phyloP scores from a whole-genome alignment of 352 stramenopile genomes.

The Phytopythium oedochilum region DNA sequence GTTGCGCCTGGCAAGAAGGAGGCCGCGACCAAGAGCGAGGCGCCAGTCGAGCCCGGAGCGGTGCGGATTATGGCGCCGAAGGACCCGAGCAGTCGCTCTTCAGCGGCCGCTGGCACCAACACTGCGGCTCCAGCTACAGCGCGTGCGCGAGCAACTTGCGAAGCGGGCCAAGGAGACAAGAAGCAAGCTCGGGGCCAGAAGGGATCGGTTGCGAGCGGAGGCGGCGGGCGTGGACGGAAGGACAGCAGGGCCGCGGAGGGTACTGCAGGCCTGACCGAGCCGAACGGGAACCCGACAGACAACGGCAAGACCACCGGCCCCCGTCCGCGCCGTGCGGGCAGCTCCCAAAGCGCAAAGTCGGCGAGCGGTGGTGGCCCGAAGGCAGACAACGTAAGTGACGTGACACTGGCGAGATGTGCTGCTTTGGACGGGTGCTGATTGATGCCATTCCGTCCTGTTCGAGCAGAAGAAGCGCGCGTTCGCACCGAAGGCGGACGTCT shows the following conservation, averaged over 20 bases:
- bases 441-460: too few relatives aligned
- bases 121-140: background rate
- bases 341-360: background rate
- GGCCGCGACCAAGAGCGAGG: conserved; percentile 11
- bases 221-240: conserved; percentile 26
- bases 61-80: conserved; percentile 57
- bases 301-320: conserved; percentile 13
- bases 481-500: conserved; percentile 42
- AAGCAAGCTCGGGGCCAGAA: background rate
- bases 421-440: too few relatives aligned
- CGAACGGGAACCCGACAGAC: conserved; percentile 7
- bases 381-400: conserved; percentile 21
- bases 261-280: conserved; percentile 11
- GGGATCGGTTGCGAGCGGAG: conserved; percentile 4
- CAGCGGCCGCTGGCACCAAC: background rate
- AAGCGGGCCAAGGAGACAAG: conserved; percentile 13
- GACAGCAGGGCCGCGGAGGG: conserved; percentile 22
- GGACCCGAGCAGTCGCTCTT: conserved; percentile 2
- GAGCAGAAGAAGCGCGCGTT: conserved; percentile 64
- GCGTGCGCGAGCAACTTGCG: conserved; percentile 7
- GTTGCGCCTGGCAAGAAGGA: conserved; percentile 28
- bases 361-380: conserved; percentile 15
- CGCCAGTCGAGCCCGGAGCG: conserved; percentile 28
- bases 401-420: too few relatives aligned
- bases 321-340: conserved; percentile 26